Percentiles rank a stretch among this genome's conserved stretches.
Evolutionary conservation across 2,329 filamentous ascomycete species (phyloP).

Genomic region (Neopestalotiopsis sp.): DNA sequence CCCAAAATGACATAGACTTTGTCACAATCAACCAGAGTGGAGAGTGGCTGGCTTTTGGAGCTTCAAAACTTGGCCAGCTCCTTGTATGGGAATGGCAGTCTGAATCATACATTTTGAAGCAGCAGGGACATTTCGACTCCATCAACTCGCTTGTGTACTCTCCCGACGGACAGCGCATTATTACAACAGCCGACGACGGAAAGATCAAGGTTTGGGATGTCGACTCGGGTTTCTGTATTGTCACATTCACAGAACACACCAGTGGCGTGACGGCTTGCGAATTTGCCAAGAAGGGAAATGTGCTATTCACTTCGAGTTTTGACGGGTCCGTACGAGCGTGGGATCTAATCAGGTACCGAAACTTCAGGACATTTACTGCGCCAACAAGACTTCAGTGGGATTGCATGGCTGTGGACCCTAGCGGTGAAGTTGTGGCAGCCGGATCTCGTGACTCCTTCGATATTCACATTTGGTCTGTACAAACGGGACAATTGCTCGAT

Average conservation of each 20-base stretch:
- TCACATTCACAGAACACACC: constrained; percentile 97
- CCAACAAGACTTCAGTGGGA: constrained; percentile 91
- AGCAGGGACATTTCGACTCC: constrained; percentile 95
- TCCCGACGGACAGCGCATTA: constrained; percentile 88
- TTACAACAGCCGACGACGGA: constrained; percentile 94
- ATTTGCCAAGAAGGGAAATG: constrained; percentile 93
- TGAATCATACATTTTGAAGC: constrained; percentile 97
- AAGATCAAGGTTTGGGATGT: constrained; percentile 99
- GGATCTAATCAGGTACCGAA: constrained; percentile 94
- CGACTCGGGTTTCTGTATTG: constrained; percentile 94
- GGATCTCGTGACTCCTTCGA: constrained; percentile 96
- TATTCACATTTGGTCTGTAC: constrained; percentile 97
- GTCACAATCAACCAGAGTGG: constrained; percentile 93
- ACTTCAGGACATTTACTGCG: constrained; percentile 96
- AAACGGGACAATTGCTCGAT: constrained; percentile 94
- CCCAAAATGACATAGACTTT: constrained; percentile 94
- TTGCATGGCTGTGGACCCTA: constrained; percentile 94
- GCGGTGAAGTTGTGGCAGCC: constrained; percentile 93
- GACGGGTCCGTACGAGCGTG: constrained; percentile 95
- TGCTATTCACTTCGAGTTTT: constrained; percentile 92
- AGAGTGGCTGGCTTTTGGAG: constrained; percentile 97
- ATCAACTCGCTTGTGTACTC: constrained; percentile 95
- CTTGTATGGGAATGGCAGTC: constrained; percentile 99
- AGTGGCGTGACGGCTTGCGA: constrained; percentile 93
- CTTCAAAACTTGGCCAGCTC: constrained; percentile 93